phyloP scores from a whole-genome alignment of 2,329 filamentous ascomycete genomes.

The Aspergillus sp. region DNA sequence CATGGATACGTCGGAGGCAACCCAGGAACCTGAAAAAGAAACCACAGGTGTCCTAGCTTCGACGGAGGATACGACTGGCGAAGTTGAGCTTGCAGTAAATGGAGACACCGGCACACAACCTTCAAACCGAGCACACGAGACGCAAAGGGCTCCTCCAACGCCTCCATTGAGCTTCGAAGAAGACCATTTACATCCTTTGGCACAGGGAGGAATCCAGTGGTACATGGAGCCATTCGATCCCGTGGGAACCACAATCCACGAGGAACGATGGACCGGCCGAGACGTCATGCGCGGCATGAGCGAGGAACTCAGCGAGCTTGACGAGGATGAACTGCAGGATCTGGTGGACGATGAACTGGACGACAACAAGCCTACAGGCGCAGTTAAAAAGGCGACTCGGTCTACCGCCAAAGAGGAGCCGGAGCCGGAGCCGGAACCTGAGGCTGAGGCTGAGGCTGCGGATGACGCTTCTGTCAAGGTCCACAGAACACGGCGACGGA shows the following conservation, averaged over 20 bases:
- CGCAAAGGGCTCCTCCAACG: constrained; percentile 26
- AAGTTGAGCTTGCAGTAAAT: constrained; percentile 11
- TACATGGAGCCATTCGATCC: constrained; percentile 77
- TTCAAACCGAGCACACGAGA: constrained; percentile 37
- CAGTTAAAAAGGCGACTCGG: too few relatives aligned
- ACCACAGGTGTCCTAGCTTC: constrained; percentile 16
- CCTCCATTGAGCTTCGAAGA: constrained; percentile 35
- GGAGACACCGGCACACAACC: constrained; percentile 28
- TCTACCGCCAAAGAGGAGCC: constrained; percentile 7
- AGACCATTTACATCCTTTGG: constrained; percentile 45
- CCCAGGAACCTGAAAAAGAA: constrained; percentile 7
- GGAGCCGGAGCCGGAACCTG: not conserved
- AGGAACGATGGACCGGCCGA: constrained; percentile 64
- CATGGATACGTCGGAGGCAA: constrained; percentile 4
- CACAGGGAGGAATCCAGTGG: constrained; percentile 75
- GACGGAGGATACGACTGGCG: constrained; percentile 29
- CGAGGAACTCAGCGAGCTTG: constrained; percentile 83
- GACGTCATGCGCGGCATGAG: constrained; percentile 67
- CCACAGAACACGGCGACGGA: constrained; percentile 23
- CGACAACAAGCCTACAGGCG: constrained; percentile 3
- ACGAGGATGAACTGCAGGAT: constrained; percentile 78
- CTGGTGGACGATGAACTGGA: constrained; percentile 47
- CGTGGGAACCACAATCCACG: constrained; percentile 67
- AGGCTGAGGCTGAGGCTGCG: too few relatives aligned
- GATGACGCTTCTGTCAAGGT: constrained; percentile 11